Conservation (phyloP, 2,329 filamentous ascomycete species). For the Aureobasidium mangrovei region DNA sequence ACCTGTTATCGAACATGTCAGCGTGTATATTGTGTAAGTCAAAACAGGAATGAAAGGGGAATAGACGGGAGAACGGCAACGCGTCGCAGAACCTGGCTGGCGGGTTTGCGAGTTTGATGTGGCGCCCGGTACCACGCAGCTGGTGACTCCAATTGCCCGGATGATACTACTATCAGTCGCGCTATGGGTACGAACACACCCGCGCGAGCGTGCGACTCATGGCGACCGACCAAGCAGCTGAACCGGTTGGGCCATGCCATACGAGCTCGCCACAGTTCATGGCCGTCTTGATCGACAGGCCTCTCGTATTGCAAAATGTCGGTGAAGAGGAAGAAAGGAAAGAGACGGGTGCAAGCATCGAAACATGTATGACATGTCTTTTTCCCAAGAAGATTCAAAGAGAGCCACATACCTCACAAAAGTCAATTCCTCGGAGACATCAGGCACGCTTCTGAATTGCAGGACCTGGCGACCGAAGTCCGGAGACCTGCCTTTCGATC, state of each 20-base stretch:
- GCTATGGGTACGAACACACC: neutral
- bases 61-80: neutral
- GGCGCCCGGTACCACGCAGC: slow-evolving; percentile 7
- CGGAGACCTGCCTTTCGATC: slow-evolving; percentile 33
- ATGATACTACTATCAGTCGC: neutral
- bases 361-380: neutral
- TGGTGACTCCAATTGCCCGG: neutral
- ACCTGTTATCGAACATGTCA: slow-evolving; percentile 35
- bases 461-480: slow-evolving; percentile 39
- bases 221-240: neutral
- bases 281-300: neutral
- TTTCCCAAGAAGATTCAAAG: neutral
- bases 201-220: neutral
- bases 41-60: neutral
- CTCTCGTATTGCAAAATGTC: neutral
- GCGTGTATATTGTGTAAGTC: neutral
- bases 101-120: slow-evolving; percentile 5
- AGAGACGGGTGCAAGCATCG: slow-evolving; percentile 2
- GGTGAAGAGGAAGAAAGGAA: neutral
- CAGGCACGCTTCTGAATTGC: slow-evolving; percentile 34
- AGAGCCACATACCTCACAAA: slow-evolving; percentile 38
- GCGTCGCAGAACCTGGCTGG: neutral
- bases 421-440: slow-evolving; percentile 38
- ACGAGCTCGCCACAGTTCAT: neutral
- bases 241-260: neutral